Conservation (phyloP, 1,284 basidiomycete genomes). For the Marasmius sp. region DNA sequence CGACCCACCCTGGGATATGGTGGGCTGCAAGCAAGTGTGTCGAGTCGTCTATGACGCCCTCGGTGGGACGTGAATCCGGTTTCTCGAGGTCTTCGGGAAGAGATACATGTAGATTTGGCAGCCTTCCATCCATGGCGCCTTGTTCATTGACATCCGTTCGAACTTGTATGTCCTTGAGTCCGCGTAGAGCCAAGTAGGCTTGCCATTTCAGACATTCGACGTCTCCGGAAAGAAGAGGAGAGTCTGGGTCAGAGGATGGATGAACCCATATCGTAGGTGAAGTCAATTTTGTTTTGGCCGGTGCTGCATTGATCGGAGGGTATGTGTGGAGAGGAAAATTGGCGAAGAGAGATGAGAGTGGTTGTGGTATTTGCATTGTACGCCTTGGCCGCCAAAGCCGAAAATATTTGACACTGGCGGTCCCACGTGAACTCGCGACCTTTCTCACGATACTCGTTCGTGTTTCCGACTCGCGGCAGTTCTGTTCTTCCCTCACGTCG, state of each 20-base stretch:
- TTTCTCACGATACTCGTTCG: too few relatives aligned
- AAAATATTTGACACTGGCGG: too few relatives aligned
- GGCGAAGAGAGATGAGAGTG: conserved; percentile 49
- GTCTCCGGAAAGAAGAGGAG: conserved; percentile 60
- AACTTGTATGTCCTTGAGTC: conserved; percentile 48
- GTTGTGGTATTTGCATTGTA: conserved; percentile 30
- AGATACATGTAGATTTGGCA: conserved; percentile 65
- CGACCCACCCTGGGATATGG: conserved; percentile 71
- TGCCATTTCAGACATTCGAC: conserved; percentile 86
- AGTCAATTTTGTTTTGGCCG: conserved; percentile 23
- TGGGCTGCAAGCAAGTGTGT: conserved; percentile 58
- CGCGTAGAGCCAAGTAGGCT: conserved; percentile 73
- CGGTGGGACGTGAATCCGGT: conserved; percentile 16
- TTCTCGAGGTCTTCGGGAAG: conserved; percentile 12
- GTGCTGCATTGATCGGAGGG: conserved; percentile 35
- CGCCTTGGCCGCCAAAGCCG: too few relatives aligned
- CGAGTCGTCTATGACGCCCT: conserved; percentile 34
- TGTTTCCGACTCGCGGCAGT: too few relatives aligned
- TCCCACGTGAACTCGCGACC: too few relatives aligned
- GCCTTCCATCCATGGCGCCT: conserved; percentile 62
- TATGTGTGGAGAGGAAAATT: conserved; percentile 50
- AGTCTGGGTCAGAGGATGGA: conserved; percentile 38
- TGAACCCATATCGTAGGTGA: conserved; percentile 68
- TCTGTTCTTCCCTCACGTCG: too few relatives aligned
- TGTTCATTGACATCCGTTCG: conserved; percentile 67